Evolutionary conservation across 2,329 filamentous ascomycete species (phyloP), one percentile per base, ranked within the genome.

Genomic region (Fusarium graminum): DNA sequence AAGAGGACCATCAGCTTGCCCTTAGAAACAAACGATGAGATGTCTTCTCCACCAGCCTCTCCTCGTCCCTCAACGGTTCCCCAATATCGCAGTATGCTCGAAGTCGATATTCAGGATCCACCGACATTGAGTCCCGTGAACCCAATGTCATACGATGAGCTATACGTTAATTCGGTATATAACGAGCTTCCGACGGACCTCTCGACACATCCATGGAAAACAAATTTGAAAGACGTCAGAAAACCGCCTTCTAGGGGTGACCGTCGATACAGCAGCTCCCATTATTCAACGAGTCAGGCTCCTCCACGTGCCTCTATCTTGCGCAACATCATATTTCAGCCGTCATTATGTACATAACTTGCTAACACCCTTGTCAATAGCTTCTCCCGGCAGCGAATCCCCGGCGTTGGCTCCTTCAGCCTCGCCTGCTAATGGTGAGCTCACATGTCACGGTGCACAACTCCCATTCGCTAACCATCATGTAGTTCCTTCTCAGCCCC

Each of bases 21-120:
- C 1, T 43, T 53, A 14, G 67, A 46, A 9, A 61, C 70, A 36
- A 66, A 67, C 11, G 68, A 64, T 25, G 10, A 34, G 14, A 30
- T 42, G 8, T 40, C 50, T 13, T 49, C 51, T 17, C 55, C 59
- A 19, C 17, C 42, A 12, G 30, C 65, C 4, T 47, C 67, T 10
- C 52, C 51, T 34, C 41, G 64, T 3, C 55, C 68, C 19, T 51
- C 46, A n/a, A 70, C 67, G 6, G 55, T 72, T 34, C 77, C 66
- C 8, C 77, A 78, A 41, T 85, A 81, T 66, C 80, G 82, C 59
- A 87, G 84, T 74, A 84, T 87, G 85, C 77, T 86, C 19, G 81
- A 84, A 43, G 76, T 86, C 17, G 83, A 65, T 25, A 16, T 8
- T 6, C 39, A 84, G 42, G 79, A 80, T 28, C 79, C 81, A 3